A percentile compares a stretch with the other conserved stretches of the same genome.
These are phyloP conservation scores for Paramyrothecium roridum DNA, from an alignment of 2,329 filamentous ascomycete species.

Conservation along the genomic window DNA sequence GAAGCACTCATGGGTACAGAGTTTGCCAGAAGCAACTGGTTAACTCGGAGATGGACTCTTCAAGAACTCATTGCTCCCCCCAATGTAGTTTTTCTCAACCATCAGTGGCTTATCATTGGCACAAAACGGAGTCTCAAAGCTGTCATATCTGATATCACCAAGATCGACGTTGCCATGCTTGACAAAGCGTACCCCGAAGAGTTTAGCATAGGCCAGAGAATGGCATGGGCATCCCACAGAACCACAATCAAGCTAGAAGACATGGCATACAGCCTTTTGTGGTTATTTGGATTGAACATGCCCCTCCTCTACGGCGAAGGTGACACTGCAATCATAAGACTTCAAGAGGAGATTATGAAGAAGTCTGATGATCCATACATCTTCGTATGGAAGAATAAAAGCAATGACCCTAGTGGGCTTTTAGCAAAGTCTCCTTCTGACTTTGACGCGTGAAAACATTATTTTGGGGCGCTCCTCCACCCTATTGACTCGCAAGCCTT, in stretches of 20 bases:
- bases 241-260: background rate
- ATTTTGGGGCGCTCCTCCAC: background rate
- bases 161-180: background rate
- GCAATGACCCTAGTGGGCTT: background rate
- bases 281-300: background rate
- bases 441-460: slow-evolving; percentile 2
- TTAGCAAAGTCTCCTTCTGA: background rate
- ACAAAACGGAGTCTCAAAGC: slow-evolving; percentile 7
- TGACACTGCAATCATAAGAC: background rate
- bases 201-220: background rate
- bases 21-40: slow-evolving; percentile 8
- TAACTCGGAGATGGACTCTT: slow-evolving; percentile 19
- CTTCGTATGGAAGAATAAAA: slow-evolving; percentile 14
- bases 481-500: slow-evolving; percentile 2
- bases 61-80: slow-evolving; percentile 26
- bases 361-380: slow-evolving; percentile 21
- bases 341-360: slow-evolving; percentile 4
- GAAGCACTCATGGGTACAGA: background rate
- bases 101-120: slow-evolving; percentile 20
- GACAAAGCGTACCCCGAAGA: background rate
- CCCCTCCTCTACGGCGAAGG: background rate
- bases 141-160: background rate
- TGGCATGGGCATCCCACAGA: background rate
- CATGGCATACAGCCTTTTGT: background rate
- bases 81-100: slow-evolving; percentile 22